Evolutionary conservation across 305 asterid genomes (phyloP), one percentile per base, ranked within the genome.

Genomic region (Petunia hybrid): DNA sequence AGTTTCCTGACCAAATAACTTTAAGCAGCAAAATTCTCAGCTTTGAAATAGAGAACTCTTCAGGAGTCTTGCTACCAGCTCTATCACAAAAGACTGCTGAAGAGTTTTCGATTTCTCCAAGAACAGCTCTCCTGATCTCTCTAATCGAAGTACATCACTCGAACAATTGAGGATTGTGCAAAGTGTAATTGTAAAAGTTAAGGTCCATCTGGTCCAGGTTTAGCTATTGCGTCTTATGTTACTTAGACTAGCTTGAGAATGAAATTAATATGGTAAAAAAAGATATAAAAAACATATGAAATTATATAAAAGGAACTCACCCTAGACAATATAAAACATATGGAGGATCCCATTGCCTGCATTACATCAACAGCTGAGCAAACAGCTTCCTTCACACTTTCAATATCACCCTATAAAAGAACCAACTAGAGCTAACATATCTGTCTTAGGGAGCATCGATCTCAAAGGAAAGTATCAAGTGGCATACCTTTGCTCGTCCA

Each of bases 301-400:
- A 16, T 79, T 8, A 53, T 1, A 31, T 16, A 41, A 63, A 74
- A 35, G 57, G 78, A 76, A 60, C 89, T 83, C 71, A 93, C 99
- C 90, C 86, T 85, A 38, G 93, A 85, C 4, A 91, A 88, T 68
- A 87, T 74, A 81, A 90, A 83, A 79, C 87, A 78, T 74, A 89
- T 80, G 85, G 98, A 90, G 84, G 97, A 91, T 60, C 93, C 97
- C 90, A 91, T 87, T 82, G 92, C 90, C 89, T 87, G 97, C 97
- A 93, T 88, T 80, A 93, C 92, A 80, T 89, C 92, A 82, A 89
- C 91, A 64, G 98, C 98, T 69, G 99, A 92, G 84, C 90, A 87
- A 75, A 97, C 83, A 87, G 97, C 92, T 80, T 91, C 88, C 84
- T 92, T 90, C 10, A 97, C 79, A 83, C 88, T 84, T 88, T 83